Evolutionary conservation across 305 asterid species (phyloP).

Genomic region (Fraxinus albicans): DNA sequence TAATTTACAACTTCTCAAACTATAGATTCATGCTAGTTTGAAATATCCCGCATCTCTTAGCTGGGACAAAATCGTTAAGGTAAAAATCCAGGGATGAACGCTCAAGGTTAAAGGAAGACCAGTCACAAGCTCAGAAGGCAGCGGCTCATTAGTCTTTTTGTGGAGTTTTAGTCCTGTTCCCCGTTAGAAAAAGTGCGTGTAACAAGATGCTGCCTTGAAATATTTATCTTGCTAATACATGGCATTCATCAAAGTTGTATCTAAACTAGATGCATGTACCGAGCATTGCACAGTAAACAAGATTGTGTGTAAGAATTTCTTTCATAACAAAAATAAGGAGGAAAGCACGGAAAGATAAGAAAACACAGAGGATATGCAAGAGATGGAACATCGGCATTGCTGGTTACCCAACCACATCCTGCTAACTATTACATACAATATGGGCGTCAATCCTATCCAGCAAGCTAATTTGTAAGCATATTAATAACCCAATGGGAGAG

Average conservation of each 20-base stretch:
- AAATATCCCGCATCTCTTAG: not conserved
- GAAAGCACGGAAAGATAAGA: not conserved
- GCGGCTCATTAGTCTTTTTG: not conserved
- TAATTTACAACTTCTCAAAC: not conserved
- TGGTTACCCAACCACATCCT: not conserved
- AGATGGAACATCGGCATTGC: not conserved
- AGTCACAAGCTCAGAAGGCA: not conserved
- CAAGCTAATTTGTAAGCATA: not conserved
- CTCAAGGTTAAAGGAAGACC: not conserved
- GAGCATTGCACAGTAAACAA: not conserved
- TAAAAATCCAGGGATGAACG: not conserved
- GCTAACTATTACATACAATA: not conserved
- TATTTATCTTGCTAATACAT: not conserved
- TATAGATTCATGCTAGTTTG: not conserved
- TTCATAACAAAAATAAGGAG: not conserved
- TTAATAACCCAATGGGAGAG: not conserved
- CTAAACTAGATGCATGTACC: not conserved
- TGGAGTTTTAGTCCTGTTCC: not conserved
- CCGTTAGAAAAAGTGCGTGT: not conserved
- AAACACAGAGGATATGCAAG: not conserved
- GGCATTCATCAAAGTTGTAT: not conserved
- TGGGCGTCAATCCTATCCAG: not conserved
- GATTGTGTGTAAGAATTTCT: not conserved
- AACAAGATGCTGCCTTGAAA: not conserved
- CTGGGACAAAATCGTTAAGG: not conserved